Base-by-base conservation (phyloP, 495 filamentous ascomycete genomes). In the Hypoxylon perforatum region DNA sequence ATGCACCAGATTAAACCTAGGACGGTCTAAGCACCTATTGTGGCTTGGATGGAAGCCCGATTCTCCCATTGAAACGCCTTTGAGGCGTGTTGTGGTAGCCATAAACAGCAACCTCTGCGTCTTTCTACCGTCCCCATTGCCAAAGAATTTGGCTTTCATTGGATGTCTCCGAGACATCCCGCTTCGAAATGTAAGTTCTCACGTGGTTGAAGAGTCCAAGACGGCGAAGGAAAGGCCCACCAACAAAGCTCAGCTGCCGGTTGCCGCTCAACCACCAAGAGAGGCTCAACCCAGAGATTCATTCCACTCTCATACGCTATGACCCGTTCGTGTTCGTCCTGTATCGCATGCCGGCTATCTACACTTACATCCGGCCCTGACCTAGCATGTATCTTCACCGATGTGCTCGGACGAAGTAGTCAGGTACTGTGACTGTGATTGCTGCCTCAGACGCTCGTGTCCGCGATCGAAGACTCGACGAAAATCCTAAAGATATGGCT, bases 291-390 rank as follows among this genome's bases (percentile, higher is more conserved):
- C 46, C 25, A 28, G 30, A 30, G 28, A 53, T 36, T 50, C 39
- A 36, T 28, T 58, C 21, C 38, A 22, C 17, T 45, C 41, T 18
- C 41, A 48, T 58, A 55, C 55, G 62, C 15, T 57, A 33, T 38
- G 14, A 46, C 35, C 36, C 54, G 21, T 3, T 15, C 51, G 33
- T 22, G 15, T 47, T 28, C 21, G 36, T 30, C 39, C 23, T 41
- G 33, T 49, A 54, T 57, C 25, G 35, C 22, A 53, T 41, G 14
- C 47, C 62, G 54, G 62, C 54, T 65, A 59, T 52, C 45, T 53
- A 42, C 62, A 39, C 59, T 47, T 59, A 54, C 54, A 47, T 58
- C 54, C 47, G 55, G 22, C 18, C 18, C 46, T 28, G 52, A 45
- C 53, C 46, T 49, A 47, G 41, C 48, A 58, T 45, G 39, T 58